A percentile compares a stretch with the other conserved stretches of the same genome.
Evolutionary conservation across 108 stramenopile genomes (phyloP).

Genomic region (Conticribra guillardii): DNA sequence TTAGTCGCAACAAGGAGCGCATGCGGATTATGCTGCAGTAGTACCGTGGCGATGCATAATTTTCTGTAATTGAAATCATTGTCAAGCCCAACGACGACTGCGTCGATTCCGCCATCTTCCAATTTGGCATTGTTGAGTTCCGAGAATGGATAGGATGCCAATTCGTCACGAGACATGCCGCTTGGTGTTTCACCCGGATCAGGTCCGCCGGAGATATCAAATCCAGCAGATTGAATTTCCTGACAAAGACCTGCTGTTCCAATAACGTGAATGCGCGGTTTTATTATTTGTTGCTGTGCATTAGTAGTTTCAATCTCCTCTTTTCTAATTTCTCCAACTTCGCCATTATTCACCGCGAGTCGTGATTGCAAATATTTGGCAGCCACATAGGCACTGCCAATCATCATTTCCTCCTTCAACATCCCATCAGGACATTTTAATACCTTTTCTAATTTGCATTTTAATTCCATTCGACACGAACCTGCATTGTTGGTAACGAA

Average conservation of each 20-base stretch:
- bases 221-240: constrained; percentile 65
- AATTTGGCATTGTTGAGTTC: constrained; percentile 1
- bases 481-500: constrained; percentile 90
- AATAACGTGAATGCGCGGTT: constrained; percentile 71
- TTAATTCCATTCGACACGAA: constrained; percentile 63
- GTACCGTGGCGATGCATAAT: constrained; percentile 76
- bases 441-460: constrained; percentile 61
- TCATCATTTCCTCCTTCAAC: constrained; percentile 71
- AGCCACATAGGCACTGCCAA: constrained; percentile 71
- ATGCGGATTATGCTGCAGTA: constrained; percentile 72
- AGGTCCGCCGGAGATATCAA: constrained; percentile 54
- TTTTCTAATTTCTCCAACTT: too few species aligned
- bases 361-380: constrained; percentile 55
- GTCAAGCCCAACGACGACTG: constrained; percentile 83
- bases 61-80: constrained; percentile 77
- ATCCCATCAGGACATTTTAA: constrained; percentile 29
- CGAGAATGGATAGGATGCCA: constrained; percentile 62
- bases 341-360: constrained; percentile 20
- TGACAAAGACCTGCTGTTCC: constrained; percentile 73
- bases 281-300: too few species aligned
- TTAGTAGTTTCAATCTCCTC: too few species aligned
- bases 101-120: constrained; percentile 52
- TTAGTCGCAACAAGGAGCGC: constrained; percentile 85
- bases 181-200: constrained; percentile 28
- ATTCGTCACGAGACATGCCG: constrained; percentile 74